Conservation (phyloP, 495 filamentous ascomycete species). For the Tuber calosporum region DNA sequence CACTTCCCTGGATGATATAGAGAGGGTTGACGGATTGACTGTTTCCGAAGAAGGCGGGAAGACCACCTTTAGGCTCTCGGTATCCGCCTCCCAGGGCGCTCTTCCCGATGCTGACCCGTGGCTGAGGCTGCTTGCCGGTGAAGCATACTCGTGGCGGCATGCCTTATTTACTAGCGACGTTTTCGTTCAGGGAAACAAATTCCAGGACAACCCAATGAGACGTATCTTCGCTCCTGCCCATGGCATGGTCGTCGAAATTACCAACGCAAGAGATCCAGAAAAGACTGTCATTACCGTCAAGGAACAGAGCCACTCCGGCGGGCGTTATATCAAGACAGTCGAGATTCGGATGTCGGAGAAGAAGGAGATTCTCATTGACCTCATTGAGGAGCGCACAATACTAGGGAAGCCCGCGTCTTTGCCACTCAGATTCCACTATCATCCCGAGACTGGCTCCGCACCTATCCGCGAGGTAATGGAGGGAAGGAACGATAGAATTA, state of each 20-base stretch:
- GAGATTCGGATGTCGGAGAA: conserved; percentile 68
- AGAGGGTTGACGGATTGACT: conserved; percentile 67
- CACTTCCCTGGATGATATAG: conserved; percentile 55
- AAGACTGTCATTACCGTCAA: conserved; percentile 76
- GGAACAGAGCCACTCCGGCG: conserved; percentile 56
- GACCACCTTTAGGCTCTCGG: conserved; percentile 70
- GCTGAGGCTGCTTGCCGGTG: conserved; percentile 82
- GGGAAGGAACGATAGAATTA: conserved; percentile 88
- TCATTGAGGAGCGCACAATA: conserved; percentile 85
- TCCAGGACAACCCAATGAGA: conserved; percentile 92
- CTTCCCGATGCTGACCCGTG: conserved; percentile 75
- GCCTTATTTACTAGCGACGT: conserved; percentile 97
- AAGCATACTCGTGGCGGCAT: conserved; percentile 78
- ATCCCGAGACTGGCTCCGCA: conserved; percentile 87
- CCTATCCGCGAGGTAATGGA: conserved; percentile 95
- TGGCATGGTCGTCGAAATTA: conserved; percentile 82
- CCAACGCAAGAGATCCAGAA: conserved; percentile 64
- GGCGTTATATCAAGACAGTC: conserved; percentile 71
- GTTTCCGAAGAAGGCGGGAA: conserved; percentile 66
- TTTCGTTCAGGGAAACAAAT: conserved; percentile 89
- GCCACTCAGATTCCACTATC: conserved; percentile 79
- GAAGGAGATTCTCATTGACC: conserved; percentile 71
- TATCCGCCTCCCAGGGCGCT: conserved; percentile 55
- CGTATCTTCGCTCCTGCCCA: conserved; percentile 76
- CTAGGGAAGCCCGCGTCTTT: conserved; percentile 69